Conservation (phyloP, 345 rosid genomes). For the Hypericum perforatum region DNA sequence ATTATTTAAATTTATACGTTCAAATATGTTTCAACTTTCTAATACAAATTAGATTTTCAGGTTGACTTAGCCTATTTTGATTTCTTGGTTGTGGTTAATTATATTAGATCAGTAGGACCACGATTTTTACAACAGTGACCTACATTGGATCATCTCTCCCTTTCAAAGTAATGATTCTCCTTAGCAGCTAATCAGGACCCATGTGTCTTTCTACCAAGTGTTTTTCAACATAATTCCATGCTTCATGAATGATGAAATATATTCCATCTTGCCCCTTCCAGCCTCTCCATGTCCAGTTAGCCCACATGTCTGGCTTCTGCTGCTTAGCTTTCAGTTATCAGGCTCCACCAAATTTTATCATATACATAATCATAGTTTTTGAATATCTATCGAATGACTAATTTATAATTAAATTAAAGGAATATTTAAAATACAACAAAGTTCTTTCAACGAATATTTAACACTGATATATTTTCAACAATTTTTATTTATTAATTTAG, state of each 20-base stretch:
- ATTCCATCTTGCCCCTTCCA: conserved; percentile 13
- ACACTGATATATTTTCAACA: too few species aligned
- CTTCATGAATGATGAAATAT: conserved; percentile 18
- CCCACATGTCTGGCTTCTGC: conserved; percentile 14
- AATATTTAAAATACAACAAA: too few species aligned
- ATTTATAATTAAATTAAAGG: too few species aligned
- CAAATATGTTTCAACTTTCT: too few species aligned
- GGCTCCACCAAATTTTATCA: conserved; percentile 1
- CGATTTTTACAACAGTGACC: conserved; percentile 2
- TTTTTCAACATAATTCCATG: conserved; percentile 7
- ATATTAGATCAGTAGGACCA: not conserved
- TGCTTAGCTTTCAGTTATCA: conserved; percentile 6
- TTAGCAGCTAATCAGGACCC: conserved; percentile 10
- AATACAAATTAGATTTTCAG: too few species aligned
- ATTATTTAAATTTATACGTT: too few species aligned
- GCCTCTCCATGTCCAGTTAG: not conserved
- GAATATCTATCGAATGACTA: not conserved
- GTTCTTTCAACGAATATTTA: too few species aligned
- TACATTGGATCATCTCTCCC: conserved; percentile 10
- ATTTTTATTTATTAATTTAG: too few species aligned
- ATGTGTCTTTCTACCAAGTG: conserved; percentile 15
- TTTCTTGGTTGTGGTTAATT: not conserved
- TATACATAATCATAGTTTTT: not conserved
- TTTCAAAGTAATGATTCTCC: conserved; percentile 8
- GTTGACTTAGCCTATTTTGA: too few species aligned